Evolutionary conservation across 2,329 filamentous ascomycete genomes (phyloP).

Genomic region (Aspergillus quadrilineatus): DNA sequence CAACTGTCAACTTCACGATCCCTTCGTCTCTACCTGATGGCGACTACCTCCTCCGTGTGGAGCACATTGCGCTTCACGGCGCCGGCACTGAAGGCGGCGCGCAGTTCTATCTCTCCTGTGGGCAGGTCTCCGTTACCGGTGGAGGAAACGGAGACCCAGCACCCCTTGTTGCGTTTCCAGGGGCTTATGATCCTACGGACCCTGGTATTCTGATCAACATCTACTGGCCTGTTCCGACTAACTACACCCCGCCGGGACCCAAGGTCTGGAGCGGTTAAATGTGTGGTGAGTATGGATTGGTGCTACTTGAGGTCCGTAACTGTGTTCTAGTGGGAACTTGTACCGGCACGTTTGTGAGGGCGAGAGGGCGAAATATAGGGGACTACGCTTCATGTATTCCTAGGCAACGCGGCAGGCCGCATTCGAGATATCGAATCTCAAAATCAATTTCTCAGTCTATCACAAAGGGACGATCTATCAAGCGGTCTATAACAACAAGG

Average conservation of each 20-base stretch:
- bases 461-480: too few species aligned
- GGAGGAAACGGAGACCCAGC: constrained; percentile 34
- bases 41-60: constrained; percentile 51
- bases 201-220: constrained; percentile 22
- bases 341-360: too few species aligned
- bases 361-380: not conserved
- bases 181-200: constrained; percentile 18
- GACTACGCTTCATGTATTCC: not conserved
- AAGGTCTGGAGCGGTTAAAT: not conserved
- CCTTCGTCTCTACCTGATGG: constrained; percentile 47
- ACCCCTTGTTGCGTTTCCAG: constrained; percentile 18
- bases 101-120: constrained; percentile 49
- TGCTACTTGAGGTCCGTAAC: too few species aligned
- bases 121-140: constrained; percentile 45
- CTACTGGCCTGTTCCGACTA: not conserved
- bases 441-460: not conserved
- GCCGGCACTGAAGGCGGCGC: constrained; percentile 44
- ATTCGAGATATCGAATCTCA: not conserved
- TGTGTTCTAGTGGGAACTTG: too few species aligned
- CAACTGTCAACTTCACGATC: constrained; percentile 31
- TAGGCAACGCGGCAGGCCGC: too few species aligned
- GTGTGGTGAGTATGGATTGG: not conserved
- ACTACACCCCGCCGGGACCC: not conserved
- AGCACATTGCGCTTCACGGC: constrained; percentile 51
- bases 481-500: too few species aligned